These are phyloP conservation scores for Ailanthus altissimus DNA, from an alignment of 345 rosid genomes.

Conservation along the genomic window DNA sequence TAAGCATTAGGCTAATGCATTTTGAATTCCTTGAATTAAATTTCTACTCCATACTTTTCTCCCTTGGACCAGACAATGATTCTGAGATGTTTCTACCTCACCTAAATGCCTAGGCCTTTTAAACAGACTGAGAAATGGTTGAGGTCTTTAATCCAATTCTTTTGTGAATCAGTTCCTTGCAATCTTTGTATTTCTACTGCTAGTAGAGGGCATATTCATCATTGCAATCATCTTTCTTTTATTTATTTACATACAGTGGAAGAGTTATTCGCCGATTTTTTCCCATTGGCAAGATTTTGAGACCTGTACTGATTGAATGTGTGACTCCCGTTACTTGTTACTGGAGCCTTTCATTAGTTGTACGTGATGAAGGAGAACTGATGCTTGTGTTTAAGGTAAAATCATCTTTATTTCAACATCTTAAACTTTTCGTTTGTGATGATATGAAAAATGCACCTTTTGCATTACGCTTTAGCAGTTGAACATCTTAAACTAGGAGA, in stretches of 20 bases:
- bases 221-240: neutral
- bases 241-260: slow-evolving; percentile 52
- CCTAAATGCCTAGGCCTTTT: neutral
- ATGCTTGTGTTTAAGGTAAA: slow-evolving; percentile 72
- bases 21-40: neutral
- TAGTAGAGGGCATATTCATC: neutral
- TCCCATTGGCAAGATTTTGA: slow-evolving; percentile 71
- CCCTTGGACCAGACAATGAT: slow-evolving; percentile 1
- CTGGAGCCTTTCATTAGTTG: slow-evolving; percentile 73
- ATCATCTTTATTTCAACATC: neutral
- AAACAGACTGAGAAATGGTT: neutral
- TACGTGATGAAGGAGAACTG: slow-evolving; percentile 64
- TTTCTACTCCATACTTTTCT: slow-evolving; percentile 9
- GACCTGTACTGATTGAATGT: slow-evolving; percentile 77
- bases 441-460: neutral
- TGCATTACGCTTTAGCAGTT: neutral
- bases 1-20: neutral
- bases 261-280: slow-evolving; percentile 56
- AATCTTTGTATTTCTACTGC: neutral
- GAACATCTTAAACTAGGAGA: neutral
- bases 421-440: neutral
- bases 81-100: slow-evolving; percentile 3
- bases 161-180: neutral
- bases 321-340: slow-evolving; percentile 82
- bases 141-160: neutral